Base-by-base conservation (phyloP, 768 basidiomycete genomes). In the Leccinum barrowsii region DNA sequence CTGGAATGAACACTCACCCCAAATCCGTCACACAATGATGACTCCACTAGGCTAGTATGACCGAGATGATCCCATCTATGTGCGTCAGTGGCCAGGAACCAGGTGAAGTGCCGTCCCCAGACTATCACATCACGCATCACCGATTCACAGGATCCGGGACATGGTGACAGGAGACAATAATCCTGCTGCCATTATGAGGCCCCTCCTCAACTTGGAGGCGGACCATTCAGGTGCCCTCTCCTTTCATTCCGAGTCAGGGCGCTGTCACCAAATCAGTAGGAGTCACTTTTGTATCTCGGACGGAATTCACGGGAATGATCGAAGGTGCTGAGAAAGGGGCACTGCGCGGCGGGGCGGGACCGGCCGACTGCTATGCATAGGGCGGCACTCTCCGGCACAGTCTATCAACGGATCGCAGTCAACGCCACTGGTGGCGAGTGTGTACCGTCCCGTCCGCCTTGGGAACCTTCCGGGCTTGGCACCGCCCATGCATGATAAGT, bases 11-110 rank as follows among this genome's bases (percentile, higher is more conserved):
- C 12, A 47, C 46, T 47, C 46, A 32, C 28, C 30, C 60, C 42
- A 57, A 51, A 57, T 52, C 28, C 22, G 53, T 56, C 47, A 32
- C 21, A 34, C 56, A 56, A 67, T 57, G 61, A 54, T 57, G 61
- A 54, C 61, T 50, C 59, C 44, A 32, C 52, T 32, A 8, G 7
- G 17, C 40, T 40, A 40, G 8, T 40, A 40, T 7, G 4, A n/a
- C 52, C 47, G 34, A 55, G 30, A 61, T 32, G 30, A 37, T 55
- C 2, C 61, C 63, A 63, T 61, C 42, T 55, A 56, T 56, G 56
- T 63, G 51, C 59, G 57, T 51, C 67, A 65, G 42, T 51, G 54
- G 35, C 28, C 62, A 67, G 61, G 59, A 58, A 52, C 65, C 50
- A 49, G 59, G 53, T 17, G 15, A 35, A 21, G 46, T 55, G 28